Evolutionary conservation across 306 rosid genomes (phyloP).

Genomic region (Herpetospermum pedunculosum): DNA sequence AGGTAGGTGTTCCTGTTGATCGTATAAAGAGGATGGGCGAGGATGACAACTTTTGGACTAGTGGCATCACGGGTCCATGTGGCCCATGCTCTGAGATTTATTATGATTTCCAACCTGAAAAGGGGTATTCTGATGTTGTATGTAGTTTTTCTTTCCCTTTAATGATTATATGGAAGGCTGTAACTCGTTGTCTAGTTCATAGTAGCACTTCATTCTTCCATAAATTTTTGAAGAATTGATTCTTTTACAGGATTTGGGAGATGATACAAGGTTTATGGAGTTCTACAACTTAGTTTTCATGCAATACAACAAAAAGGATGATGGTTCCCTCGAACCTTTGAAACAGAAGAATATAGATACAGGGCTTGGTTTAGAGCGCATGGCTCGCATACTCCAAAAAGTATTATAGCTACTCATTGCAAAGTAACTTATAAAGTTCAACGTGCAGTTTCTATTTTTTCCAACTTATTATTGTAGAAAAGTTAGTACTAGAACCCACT

Average conservation of each 20-base stretch:
- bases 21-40: constrained; percentile 85
- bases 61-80: constrained; percentile 90
- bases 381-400: constrained; percentile 94
- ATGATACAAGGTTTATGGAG: constrained; percentile 79
- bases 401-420: constrained; percentile 24
- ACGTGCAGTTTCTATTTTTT: neutral
- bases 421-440: neutral
- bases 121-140: constrained; percentile 54
- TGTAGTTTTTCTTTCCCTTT: constrained; percentile 17
- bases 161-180: constrained; percentile 8
- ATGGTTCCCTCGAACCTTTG: constrained; percentile 76
- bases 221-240: constrained; percentile 4
- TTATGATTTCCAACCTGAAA: constrained; percentile 85
- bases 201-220: neutral
- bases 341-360: constrained; percentile 91
- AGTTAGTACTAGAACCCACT: neutral
- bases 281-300: constrained; percentile 90
- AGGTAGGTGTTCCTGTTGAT: constrained; percentile 75
- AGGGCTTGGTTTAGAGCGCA: constrained; percentile 89
- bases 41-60: constrained; percentile 93
- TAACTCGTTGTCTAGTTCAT: constrained; percentile 12
- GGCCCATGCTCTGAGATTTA: constrained; percentile 96
- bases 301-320: constrained; percentile 87
- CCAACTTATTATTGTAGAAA: neutral
- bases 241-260: constrained; percentile 64